These are phyloP conservation scores for Babjeviella inositovora DNA, from an alignment of 805 yeast genomes.

Conservation along the genomic window DNA sequence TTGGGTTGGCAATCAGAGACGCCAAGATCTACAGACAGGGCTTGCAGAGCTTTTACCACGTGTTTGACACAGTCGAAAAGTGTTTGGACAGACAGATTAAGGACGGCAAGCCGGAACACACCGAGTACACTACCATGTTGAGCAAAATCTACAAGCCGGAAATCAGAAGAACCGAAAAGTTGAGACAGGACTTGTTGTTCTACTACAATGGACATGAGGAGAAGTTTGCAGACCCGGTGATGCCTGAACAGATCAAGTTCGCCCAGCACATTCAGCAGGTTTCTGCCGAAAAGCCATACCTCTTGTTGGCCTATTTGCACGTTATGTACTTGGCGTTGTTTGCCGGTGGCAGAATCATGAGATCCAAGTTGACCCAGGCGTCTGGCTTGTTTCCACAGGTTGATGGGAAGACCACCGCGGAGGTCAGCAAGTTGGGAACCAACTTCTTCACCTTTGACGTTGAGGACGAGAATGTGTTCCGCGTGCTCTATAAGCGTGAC, in stretches of 20 bases:
- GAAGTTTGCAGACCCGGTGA: conserved; percentile 40
- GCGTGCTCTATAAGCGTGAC: conserved; percentile 55
- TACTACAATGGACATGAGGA: conserved; percentile 39
- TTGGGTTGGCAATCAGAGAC: conserved; percentile 65
- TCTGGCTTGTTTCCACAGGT: conserved; percentile 65
- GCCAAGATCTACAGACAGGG: conserved; percentile 71
- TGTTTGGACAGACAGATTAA: conserved; percentile 27
- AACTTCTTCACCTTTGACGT: conserved; percentile 59
- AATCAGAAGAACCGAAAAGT: conserved; percentile 40
- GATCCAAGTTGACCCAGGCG: conserved; percentile 48
- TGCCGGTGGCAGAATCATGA: conserved; percentile 72
- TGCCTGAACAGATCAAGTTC: conserved; percentile 47
- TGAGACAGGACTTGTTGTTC: conserved; percentile 48
- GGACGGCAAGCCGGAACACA: too few relatives aligned
- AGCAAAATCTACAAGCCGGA: conserved; percentile 53
- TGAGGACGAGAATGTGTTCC: conserved; percentile 47
- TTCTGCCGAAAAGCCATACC: conserved; percentile 47
- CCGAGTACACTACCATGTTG: conserved; percentile 28
- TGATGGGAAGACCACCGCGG: conserved; percentile 47
- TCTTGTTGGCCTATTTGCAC: conserved; percentile 68
- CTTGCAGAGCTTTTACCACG: conserved; percentile 54
- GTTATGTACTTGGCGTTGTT: conserved; percentile 74
- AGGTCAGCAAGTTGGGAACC: conserved; percentile 45
- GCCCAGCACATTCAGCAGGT: conserved; percentile 39
- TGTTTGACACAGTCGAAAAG: conserved; percentile 48